Evolutionary conservation across 1,284 basidiomycete species (phyloP).

Genomic region (Anthracocystis walkeri): DNA sequence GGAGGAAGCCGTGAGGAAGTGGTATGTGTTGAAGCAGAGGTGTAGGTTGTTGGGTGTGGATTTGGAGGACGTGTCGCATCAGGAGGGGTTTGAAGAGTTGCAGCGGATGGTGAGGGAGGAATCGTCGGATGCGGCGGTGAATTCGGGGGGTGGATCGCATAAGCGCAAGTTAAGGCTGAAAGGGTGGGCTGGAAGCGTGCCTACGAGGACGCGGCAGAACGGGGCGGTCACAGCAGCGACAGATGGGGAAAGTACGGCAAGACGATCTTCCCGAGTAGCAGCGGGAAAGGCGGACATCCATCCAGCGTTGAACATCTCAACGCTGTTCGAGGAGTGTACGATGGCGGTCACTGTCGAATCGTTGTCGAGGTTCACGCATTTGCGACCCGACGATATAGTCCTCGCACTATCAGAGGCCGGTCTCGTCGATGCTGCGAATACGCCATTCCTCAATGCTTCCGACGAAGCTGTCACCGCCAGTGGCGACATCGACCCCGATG

Average conservation of each 20-base stretch:
- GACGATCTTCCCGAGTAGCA: slow-evolving; percentile 20
- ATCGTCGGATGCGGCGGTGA: slow-evolving; percentile 18
- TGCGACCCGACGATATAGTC: slow-evolving; percentile 85
- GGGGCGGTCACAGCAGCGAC: not conserved
- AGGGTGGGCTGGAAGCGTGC: slow-evolving; percentile 34
- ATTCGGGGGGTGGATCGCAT: slow-evolving; percentile 7
- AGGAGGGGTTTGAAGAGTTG: slow-evolving; percentile 29
- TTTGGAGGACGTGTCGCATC: slow-evolving; percentile 31
- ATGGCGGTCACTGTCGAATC: slow-evolving; percentile 69
- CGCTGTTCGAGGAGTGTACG: slow-evolving; percentile 17
- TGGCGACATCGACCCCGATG: too few species aligned
- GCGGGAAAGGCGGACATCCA: slow-evolving; percentile 9
- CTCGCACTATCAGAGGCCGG: slow-evolving; percentile 90
- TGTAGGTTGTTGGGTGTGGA: slow-evolving; percentile 35
- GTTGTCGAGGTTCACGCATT: slow-evolving; percentile 81
- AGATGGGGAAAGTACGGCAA: slow-evolving; percentile 10
- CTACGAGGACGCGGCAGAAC: slow-evolving; percentile 2
- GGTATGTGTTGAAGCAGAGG: slow-evolving; percentile 31
- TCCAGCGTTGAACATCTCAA: slow-evolving; percentile 26
- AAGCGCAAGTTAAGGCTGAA: slow-evolving; percentile 36
- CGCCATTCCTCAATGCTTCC: slow-evolving; percentile 10
- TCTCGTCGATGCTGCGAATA: slow-evolving; percentile 74
- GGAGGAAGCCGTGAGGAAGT: slow-evolving; percentile 13
- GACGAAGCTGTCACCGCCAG: slow-evolving; percentile 11
- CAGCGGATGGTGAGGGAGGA: slow-evolving; percentile 24